phyloP scores from a whole-genome alignment of 2,329 filamentous ascomycete genomes.

The Incumbomyces lentus region DNA sequence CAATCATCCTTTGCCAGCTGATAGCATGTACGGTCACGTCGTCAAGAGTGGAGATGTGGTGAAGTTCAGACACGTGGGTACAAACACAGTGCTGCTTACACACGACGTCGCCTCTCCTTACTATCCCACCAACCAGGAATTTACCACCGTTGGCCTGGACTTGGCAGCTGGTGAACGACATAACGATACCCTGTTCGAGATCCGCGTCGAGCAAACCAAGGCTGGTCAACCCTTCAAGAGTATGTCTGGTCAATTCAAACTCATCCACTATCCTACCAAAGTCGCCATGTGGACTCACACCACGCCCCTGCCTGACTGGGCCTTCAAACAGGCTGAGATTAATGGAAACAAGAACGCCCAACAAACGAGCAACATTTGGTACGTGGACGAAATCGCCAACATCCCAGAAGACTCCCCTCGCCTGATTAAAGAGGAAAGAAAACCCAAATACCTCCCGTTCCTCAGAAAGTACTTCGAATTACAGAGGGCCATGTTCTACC shows the following conservation, averaged over 20 bases:
- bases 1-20: slow-evolving; percentile 40
- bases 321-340: slow-evolving; percentile 93
- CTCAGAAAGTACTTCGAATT: slow-evolving; percentile 91
- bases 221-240: slow-evolving; percentile 74
- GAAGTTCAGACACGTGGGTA: slow-evolving; percentile 75
- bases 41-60: slow-evolving; percentile 80
- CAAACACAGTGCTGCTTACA: slow-evolving; percentile 75
- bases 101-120: slow-evolving; percentile 96
- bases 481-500: slow-evolving; percentile 96
- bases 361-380: slow-evolving; percentile 88
- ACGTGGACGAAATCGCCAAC: slow-evolving; percentile 81
- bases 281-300: slow-evolving; percentile 99
- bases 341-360: slow-evolving; percentile 96
- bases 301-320: slow-evolving; percentile 93
- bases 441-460: slow-evolving; percentile 79
- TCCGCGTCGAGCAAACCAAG: slow-evolving; percentile 82
- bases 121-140: slow-evolving; percentile 96
- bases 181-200: slow-evolving; percentile 88
- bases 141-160: slow-evolving; percentile 68
- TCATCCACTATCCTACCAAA: slow-evolving; percentile 87
- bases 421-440: slow-evolving; percentile 61
- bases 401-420: slow-evolving; percentile 62
- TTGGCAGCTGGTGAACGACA: slow-evolving; percentile 63
- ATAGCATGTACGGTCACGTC: slow-evolving; percentile 47
- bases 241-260: slow-evolving; percentile 85